phyloP scores from a whole-genome alignment of 2,329 filamentous ascomycete species.

The Emericellopsis atlantica region DNA sequence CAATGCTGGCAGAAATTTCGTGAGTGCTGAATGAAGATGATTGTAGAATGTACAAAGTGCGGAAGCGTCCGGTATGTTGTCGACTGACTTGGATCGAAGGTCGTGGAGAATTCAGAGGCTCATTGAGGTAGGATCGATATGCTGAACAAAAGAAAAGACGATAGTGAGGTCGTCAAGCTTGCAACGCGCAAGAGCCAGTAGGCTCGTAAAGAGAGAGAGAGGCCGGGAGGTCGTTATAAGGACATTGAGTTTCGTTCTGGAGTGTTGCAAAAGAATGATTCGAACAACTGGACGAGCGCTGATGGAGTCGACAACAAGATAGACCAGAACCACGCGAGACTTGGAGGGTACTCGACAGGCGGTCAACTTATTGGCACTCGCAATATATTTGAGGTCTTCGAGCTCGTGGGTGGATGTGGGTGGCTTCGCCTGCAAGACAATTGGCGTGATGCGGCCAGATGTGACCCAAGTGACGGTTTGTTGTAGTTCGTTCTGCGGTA shows the following conservation, averaged over 20 bases:
- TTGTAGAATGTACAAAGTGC: constrained; percentile 18
- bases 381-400: too few relatives aligned
- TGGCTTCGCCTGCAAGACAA: too few relatives aligned
- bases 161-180: constrained; percentile 18
- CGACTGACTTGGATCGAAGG: constrained; percentile 8
- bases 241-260: constrained; percentile 20
- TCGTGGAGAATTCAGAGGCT: constrained; percentile 26
- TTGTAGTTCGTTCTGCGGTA: too few relatives aligned
- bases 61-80: too few relatives aligned
- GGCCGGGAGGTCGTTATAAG: constrained; percentile 28
- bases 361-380: too few relatives aligned
- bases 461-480: too few relatives aligned
- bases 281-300: constrained; percentile 5
- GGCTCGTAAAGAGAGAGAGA: constrained; percentile 16
- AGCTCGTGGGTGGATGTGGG: too few relatives aligned
- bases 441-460: too few relatives aligned
- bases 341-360: too few relatives aligned
- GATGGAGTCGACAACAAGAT: not conserved
- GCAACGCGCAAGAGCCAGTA: constrained; percentile 13
- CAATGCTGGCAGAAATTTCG: constrained; percentile 7
- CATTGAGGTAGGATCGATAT: constrained; percentile 20
- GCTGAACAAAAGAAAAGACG: constrained; percentile 19
- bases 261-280: constrained; percentile 12
- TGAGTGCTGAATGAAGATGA: constrained; percentile 7
- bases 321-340: constrained; percentile 1